phyloP scores from a whole-genome alignment of 106 monocot species.

The Apostasia shenzhenica region DNA sequence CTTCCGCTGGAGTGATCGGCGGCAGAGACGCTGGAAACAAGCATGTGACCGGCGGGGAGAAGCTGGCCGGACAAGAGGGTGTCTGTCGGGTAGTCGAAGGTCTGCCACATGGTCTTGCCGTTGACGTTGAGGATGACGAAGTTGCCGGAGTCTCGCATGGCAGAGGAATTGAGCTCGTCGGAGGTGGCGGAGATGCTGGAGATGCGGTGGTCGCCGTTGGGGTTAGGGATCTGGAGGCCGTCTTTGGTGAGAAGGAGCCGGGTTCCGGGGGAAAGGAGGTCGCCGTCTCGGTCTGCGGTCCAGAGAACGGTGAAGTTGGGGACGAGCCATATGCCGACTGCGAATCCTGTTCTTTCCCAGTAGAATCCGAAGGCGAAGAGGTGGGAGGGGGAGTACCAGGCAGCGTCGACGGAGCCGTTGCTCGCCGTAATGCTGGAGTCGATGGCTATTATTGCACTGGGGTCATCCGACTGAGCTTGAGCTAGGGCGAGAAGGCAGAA shows the following conservation, averaged over 20 bases:
- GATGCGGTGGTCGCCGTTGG: not conserved
- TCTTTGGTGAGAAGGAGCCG: constrained; percentile 3
- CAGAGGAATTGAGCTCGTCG: not conserved
- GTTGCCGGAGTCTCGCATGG: constrained; percentile 21
- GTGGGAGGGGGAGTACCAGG: constrained; percentile 3
- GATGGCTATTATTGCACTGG: not conserved
- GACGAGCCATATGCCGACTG: constrained; percentile 5
- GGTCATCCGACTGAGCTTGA: not conserved
- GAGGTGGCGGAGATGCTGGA: not conserved
- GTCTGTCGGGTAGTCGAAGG: constrained; percentile 13
- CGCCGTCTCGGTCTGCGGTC: constrained; percentile 15
- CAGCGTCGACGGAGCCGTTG: not conserved
- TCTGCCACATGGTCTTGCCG: not conserved
- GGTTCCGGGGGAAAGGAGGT: not conserved
- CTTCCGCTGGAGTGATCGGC: constrained; percentile 12
- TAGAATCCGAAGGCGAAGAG: constrained; percentile 11
- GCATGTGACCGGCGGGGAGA: not conserved
- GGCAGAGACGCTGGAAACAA: constrained; percentile 12
- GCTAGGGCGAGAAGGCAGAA: not conserved
- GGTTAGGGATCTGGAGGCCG: constrained; percentile 8
- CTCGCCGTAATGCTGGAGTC: not conserved
- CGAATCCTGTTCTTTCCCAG: not conserved
- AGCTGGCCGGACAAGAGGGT: constrained; percentile 16
- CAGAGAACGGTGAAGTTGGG: constrained; percentile 8
- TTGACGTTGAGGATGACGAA: constrained; percentile 17